phyloP scores from a whole-genome alignment of 2,329 filamentous ascomycete genomes.

The Cordyceps tenuipes region DNA sequence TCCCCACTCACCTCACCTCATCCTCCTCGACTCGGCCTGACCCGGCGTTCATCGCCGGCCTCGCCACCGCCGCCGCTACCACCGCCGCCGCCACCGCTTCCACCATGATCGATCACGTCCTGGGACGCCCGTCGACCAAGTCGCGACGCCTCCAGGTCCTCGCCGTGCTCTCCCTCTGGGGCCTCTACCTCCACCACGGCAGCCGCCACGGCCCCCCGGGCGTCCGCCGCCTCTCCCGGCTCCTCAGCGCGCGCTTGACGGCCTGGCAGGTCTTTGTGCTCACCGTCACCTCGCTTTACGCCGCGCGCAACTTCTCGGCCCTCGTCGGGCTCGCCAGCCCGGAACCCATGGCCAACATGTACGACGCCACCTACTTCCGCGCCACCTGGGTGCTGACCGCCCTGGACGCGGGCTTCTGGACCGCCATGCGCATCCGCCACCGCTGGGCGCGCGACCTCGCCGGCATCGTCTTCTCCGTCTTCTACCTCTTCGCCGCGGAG shows the following conservation, averaged over 20 bases:
- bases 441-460: conserved; percentile 77
- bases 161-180: conserved; percentile 87
- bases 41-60: neutral
- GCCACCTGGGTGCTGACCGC: conserved; percentile 96
- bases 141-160: conserved; percentile 91
- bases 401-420: conserved; percentile 95
- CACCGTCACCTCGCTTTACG: conserved; percentile 85
- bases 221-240: conserved; percentile 60
- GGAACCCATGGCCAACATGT: conserved; percentile 89
- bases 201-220: conserved; percentile 81
- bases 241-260: conserved; percentile 64
- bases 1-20: neutral
- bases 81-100: neutral
- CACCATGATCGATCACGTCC: conserved; percentile 71
- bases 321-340: conserved; percentile 85
- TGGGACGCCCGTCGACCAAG: conserved; percentile 83
- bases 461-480: conserved; percentile 75
- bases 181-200: conserved; percentile 70
- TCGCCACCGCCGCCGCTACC: neutral
- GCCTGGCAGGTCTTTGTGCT: conserved; percentile 84
- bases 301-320: conserved; percentile 87
- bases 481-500: conserved; percentile 89
- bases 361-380: conserved; percentile 84
- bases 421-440: conserved; percentile 78
- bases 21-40: neutral